Base-by-base conservation (phyloP, 805 yeast species). In the Sugiyamaella lignohabitans region DNA sequence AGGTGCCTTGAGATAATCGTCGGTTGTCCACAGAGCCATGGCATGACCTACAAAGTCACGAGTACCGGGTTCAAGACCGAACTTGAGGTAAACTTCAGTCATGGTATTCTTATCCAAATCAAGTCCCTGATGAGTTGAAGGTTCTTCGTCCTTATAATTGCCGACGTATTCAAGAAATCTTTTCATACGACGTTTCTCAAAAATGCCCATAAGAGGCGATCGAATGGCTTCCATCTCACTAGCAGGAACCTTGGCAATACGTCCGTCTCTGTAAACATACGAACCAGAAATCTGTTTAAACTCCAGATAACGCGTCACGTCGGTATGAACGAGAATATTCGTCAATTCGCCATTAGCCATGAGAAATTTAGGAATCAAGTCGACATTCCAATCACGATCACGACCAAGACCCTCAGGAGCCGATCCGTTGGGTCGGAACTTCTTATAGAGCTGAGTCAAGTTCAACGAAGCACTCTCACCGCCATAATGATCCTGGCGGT, bases 301-400 rank as follows among this genome's bases (percentile, higher is more conserved):
- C 64, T 93, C 98, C 60, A 93, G 82, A 67, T 91, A 91, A 55
- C 96, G 75, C 22, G 98, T 91, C 48, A 93, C 98, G 59, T 91
- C 91, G 20, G 98, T 93, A 65, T 91, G 96, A 30, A 87, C 88
- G 56, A 93, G 76, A 57, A 93, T 93, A 65, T 91, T 91, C 53
- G 97, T 93, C 66, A 93, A 78, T 64, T 91, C 98, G 37, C 98
- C 98, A 62, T 88, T 87, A 46, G 97, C 89, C 98, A 93, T 93
- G 57, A 93, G 72, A 58, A 93, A 89, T 69, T 93, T 93, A 38
- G 98, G 98, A 60, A 93, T 87, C 68, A 93, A 75, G 64, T 93
- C 98, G 44, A 93, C 93, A 68, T 94, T 88, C 97, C 98, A 93
- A 66, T 93, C 98, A 54, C 98, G 78, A 61, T 87, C 95, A 60